A percentile compares a stretch with the other conserved stretches of the same genome.
Evolutionary conservation across 148 eudicot species (phyloP).

Genomic region (Vaccinium corymbosum): DNA sequence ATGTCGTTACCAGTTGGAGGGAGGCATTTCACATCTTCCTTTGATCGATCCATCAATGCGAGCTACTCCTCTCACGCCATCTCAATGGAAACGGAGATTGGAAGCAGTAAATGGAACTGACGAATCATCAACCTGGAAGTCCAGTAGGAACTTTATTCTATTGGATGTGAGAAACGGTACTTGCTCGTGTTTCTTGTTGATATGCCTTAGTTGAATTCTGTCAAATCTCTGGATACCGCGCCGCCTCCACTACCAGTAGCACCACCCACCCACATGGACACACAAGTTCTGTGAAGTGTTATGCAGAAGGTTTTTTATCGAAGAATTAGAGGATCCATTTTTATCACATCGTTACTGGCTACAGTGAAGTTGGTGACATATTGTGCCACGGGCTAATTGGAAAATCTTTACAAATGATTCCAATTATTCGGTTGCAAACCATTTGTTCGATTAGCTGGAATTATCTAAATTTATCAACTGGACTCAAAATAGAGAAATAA

Average conservation of each 20-base stretch:
- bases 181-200: constrained; percentile 10
- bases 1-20: constrained; percentile 63
- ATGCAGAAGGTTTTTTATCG: not conserved
- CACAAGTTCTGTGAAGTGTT: not conserved
- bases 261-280: too few species aligned
- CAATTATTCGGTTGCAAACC: not conserved
- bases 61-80: constrained; percentile 74
- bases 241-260: not conserved
- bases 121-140: constrained; percentile 26
- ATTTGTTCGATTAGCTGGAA: not conserved
- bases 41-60: constrained; percentile 77
- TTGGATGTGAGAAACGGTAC: constrained; percentile 98
- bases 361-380: not conserved
- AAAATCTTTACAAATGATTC: not conserved
- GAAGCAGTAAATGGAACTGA: constrained; percentile 34
- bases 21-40: constrained; percentile 77
- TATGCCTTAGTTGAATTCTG: constrained; percentile 1
- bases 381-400: not conserved
- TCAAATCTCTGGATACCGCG: not conserved
- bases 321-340: not conserved
- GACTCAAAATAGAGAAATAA: not conserved
- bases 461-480: not conserved
- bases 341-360: not conserved
- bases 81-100: constrained; percentile 66
- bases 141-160: constrained; percentile 35